Evolutionary conservation across 208 protist species (phyloP).

Genomic region (Acanthamoeba royreba): DNA sequence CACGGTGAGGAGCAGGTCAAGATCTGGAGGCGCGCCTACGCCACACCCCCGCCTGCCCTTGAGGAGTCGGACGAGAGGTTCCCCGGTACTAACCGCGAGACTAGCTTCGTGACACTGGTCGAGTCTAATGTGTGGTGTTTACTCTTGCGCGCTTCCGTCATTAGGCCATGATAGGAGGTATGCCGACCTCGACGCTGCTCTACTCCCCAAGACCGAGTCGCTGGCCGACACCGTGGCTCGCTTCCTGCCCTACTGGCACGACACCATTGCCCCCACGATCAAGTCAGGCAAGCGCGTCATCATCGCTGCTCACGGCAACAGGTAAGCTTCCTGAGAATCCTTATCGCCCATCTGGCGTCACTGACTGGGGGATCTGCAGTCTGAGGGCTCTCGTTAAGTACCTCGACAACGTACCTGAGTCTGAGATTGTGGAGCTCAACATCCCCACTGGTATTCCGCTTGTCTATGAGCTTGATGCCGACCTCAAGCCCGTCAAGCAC

Average conservation of each 20-base stretch:
- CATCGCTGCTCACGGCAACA: conserved; percentile 82
- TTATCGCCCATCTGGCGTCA: not conserved
- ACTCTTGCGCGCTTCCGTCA: not conserved
- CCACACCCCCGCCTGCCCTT: conserved; percentile 76
- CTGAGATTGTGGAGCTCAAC: conserved; percentile 69
- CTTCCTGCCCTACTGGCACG: conserved; percentile 73
- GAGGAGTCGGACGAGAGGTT: conserved; percentile 59
- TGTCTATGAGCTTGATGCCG: conserved; percentile 68
- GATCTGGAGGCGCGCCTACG: conserved; percentile 76
- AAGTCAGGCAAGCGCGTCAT: conserved; percentile 77
- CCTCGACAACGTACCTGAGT: conserved; percentile 72
- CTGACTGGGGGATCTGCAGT: not conserved
- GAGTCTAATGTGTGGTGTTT: not conserved
- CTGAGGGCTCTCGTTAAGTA: conserved; percentile 78
- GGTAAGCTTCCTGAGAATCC: not conserved
- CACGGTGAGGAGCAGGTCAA: conserved; percentile 79
- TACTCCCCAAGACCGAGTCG: conserved; percentile 72
- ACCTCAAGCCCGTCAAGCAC: conserved; percentile 64
- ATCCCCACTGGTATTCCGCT: conserved; percentile 78
- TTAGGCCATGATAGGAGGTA: conserved; percentile 54
- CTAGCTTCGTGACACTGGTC: too few relatives aligned
- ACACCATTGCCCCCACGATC: conserved; percentile 71
- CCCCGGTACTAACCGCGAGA: conserved; percentile 61
- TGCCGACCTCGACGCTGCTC: not conserved
- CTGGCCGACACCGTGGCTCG: conserved; percentile 65